Evolutionary conservation across 192 early-diverging fungal species (phyloP), one percentile per base, ranked within the genome.

Genomic region (Phycomyces nitens): DNA sequence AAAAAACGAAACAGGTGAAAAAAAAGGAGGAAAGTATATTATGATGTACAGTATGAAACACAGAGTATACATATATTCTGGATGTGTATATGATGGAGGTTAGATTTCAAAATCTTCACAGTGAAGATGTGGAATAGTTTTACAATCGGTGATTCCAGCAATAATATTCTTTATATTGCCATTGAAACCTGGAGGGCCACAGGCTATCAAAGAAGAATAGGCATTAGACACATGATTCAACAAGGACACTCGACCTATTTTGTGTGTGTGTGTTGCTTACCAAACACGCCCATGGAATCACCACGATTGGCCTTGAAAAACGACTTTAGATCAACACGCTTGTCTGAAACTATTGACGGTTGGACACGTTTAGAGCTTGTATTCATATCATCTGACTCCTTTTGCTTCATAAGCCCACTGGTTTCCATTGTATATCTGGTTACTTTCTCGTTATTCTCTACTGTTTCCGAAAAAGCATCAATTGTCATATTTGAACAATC

Each of bases 171-270:
- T 68, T 16, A 68, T 61, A 7, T 24, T 43, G 11, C 41, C 29
- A 53, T 65, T 68, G 21, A 74, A 52, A 6, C 23, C 15, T 53
- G 52, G 38, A 24, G 72, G 66, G 1, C 72, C 72, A 65, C 72
- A 74, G 16, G 60, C 72, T 74, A 68, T 24, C 15, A 51, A 39
- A 34, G 38, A 60, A 51, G 26, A 20, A 56, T 22, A 21, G 23
- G 2, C 14, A 49, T 53, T 18, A 52, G 20, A 20, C 2, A 51
- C 0, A 20, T 26, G n/a, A 3, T 42, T 24, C 3, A 5, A 43
- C 42, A 53, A 22, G 16, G 14, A 27, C n/a, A n/a, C n/a, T n/a
- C n/a, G n/a, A n/a, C n/a, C n/a, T n/a, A n/a, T n/a, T n/a, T n/a
- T n/a, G n/a, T n/a, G n/a, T n/a, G n/a, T n/a, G n/a, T n/a, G n/a